Evolutionary conservation across 352 stramenopile species (phyloP).

Genomic region (Phytophthora pisi): DNA sequence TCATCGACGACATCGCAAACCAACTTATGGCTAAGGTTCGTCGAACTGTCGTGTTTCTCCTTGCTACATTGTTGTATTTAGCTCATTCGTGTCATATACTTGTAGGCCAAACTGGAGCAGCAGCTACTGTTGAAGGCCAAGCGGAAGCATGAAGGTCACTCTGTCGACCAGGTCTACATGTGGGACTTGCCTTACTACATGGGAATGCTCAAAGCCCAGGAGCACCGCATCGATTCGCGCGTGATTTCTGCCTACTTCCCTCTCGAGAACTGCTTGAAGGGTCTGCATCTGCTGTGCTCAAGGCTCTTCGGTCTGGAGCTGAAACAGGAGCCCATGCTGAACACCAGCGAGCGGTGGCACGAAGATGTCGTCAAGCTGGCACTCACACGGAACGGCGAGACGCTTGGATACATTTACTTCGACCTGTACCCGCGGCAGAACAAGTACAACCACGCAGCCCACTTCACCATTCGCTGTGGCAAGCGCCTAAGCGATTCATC

Average conservation of each 20-base stretch:
- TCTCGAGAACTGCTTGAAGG: conserved; percentile 91
- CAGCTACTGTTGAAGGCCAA: conserved; percentile 69
- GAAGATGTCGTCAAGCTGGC: conserved; percentile 89
- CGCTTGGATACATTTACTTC: conserved; percentile 94
- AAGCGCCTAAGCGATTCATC: conserved; percentile 49
- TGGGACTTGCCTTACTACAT: conserved; percentile 97
- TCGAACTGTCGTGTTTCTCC: not conserved
- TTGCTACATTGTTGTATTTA: not conserved
- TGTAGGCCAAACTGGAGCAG: conserved; percentile 62
- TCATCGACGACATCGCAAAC: conserved; percentile 66
- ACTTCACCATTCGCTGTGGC: conserved; percentile 98
- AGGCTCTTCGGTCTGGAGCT: conserved; percentile 93
- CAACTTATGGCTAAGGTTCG: conserved; percentile 78
- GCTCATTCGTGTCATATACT: not conserved
- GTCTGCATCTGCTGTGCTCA: conserved; percentile 87
- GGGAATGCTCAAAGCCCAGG: conserved; percentile 80
- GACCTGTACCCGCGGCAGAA: conserved; percentile 92
- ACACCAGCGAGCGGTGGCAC: conserved; percentile 89
- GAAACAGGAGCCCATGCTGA: conserved; percentile 72
- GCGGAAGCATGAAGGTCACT: conserved; percentile 54
- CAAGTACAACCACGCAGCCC: conserved; percentile 89
- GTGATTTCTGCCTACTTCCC: conserved; percentile 91
- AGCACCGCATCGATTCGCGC: conserved; percentile 77
- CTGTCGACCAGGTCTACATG: conserved; percentile 72
- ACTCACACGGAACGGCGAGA: conserved; percentile 66